A percentile compares a stretch with the other conserved stretches of the same genome.
phyloP scores from a whole-genome alignment of 108 stramenopile genomes.

The Mayamaea pseudoterrestris region DNA sequence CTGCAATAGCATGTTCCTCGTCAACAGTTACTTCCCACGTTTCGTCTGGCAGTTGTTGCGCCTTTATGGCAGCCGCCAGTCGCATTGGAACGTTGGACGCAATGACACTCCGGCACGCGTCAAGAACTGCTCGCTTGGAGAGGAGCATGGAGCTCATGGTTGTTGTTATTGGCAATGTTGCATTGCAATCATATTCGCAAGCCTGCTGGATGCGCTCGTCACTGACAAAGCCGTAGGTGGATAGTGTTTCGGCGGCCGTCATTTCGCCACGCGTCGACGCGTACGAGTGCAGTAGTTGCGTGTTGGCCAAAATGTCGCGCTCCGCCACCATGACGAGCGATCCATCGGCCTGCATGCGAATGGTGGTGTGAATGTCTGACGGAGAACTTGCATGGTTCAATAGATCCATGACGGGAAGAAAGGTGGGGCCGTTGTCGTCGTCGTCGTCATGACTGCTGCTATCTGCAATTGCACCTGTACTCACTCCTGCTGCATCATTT shows the following conservation, averaged over 20 bases:
- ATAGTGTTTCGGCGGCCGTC: constrained; percentile 54
- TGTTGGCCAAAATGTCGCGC: constrained; percentile 38
- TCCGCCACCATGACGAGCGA: constrained; percentile 64
- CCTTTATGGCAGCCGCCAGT: constrained; percentile 11
- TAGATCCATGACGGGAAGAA: constrained; percentile 71
- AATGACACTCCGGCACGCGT: constrained; percentile 25
- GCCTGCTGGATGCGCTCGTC: not conserved
- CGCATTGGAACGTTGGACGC: constrained; percentile 14
- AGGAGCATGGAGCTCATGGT: constrained; percentile 15
- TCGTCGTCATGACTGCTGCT: too few relatives aligned
- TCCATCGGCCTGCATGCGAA: constrained; percentile 23
- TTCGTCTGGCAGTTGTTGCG: constrained; percentile 10
- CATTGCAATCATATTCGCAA: not conserved
- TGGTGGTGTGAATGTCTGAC: constrained; percentile 35
- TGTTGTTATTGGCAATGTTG: not conserved
- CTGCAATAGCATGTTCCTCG: not conserved
- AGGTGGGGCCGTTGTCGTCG: constrained; percentile 49
- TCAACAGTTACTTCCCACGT: constrained; percentile 15
- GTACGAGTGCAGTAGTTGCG: constrained; percentile 76
- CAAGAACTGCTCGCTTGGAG: constrained; percentile 26
- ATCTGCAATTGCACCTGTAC: too few relatives aligned
- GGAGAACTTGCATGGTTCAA: constrained; percentile 71
- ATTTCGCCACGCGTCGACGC: constrained; percentile 34
- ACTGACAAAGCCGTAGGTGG: constrained; percentile 81
- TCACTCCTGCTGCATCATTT: not conserved